Evolutionary conservation across 495 filamentous ascomycete species (phyloP), one percentile per base, ranked within the genome.

Genomic region (Lophiostoma macrostomum): DNA sequence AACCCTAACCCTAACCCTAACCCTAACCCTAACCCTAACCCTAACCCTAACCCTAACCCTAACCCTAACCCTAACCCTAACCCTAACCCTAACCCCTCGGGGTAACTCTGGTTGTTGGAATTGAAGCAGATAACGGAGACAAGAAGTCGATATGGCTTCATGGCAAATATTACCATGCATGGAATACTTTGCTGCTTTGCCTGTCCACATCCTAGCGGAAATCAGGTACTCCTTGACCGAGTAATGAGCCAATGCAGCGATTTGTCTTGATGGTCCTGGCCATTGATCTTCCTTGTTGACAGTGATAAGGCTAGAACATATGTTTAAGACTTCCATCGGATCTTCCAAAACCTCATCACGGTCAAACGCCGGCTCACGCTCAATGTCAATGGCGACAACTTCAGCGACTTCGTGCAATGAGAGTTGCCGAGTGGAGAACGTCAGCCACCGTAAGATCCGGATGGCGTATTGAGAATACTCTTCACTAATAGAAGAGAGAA

Each of bases 341-440:
- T 55, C 49, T 45, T 69, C 58, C 1, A 43, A 18, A 43, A 49
- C 42, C 19, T 64, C 55, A 16, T 66, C 53, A 8, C 34, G n/a
- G 18, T 24, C 34, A 16, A 10, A 34, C 1, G 23, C 53, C 45
- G n/a, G 56, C 18, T 7, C 61, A 31, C 36, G 50, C 56, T 16
- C 46, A 16, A 18, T 7, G 35, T 38, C 35, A 6, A 38, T 38
- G 7, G 35, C 35, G 6, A 38, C 35, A 8, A 38, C 35, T 38
- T 38, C 7, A n/a, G 35, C 14, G 6, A 38, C 35, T 18, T 38
- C 35, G 6, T 18, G 8, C 18, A 61, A 5, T 22, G 5, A 0
- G 3, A 61, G 34, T 13, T 56, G 58, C 18, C 46, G 10, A 8
- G 18, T 18, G 10, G 56, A 42, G 31, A 43, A 61, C 2, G 47